Base-by-base conservation (phyloP, 2,329 filamentous ascomycete species). In the Colletotrichum sp. region DNA sequence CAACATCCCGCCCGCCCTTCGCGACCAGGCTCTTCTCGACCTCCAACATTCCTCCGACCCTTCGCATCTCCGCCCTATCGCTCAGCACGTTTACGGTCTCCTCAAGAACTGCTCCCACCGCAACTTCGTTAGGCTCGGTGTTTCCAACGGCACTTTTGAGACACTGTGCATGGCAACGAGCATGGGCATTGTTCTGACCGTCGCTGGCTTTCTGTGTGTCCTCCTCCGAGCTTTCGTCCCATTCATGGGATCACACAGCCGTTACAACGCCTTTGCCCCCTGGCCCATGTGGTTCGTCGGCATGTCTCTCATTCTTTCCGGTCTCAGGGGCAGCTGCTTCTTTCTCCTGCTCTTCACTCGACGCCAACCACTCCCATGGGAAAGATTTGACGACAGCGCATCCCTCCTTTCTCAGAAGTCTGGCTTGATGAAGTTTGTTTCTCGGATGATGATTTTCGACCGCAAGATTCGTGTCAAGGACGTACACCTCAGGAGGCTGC, bases 111-210 rank as follows among this genome's bases (percentile, higher is more conserved):
- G 88, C 82, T 89, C 87, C 25, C 84, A 88, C 79, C 84, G 88
- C 70, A 86, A 88, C 80, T 88, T 92, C 78, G 83, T 90, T 62
- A 87, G 89, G 52, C 84, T 92, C 8, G 90, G 89, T 75, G 87
- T 90, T 39, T 89, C 86, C 79, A 90, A 89, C 79, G 88, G 88
- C 49, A 89, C 87, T 4, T 86, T 88, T 69, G 87, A 89, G 80
- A 89, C 88, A 3, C 78, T 89, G 13, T 89, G 87, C 81, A 84
- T 87, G 34, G 87, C 87, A 3, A 88, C 87, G 2, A 79, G 83
- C 2, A 80, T 88, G 9, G 87, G 87, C 8, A 85, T 88, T 36
- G 80, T 81, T n/a, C 82, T 86, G 29, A 86, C 86, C 6, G 5
- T 83, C 13, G 81, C 80, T 27, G 87, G 86, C 12, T 84, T 88